phyloP scores from a whole-genome alignment of 768 basidiomycete genomes.

The Lactarius vividus region DNA sequence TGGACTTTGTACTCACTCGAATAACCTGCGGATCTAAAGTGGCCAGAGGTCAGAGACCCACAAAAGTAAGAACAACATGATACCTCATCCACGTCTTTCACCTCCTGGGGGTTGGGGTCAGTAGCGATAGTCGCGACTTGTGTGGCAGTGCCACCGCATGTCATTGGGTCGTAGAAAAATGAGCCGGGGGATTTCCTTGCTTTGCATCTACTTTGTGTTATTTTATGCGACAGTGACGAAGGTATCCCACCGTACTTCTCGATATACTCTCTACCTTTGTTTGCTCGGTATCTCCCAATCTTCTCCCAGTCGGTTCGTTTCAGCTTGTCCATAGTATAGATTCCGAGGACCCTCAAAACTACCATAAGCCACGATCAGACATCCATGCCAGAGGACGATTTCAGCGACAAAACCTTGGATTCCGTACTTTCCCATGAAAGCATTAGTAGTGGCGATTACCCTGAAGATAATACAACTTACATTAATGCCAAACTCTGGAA shows the following conservation, averaged over 20 bases:
- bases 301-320: conserved; percentile 19
- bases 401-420: conserved; percentile 15
- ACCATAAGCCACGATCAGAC: not conserved
- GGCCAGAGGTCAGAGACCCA: not conserved
- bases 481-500: conserved; percentile 17
- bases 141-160: not conserved
- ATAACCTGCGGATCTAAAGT: conserved; percentile 9
- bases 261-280: not conserved
- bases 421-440: conserved; percentile 2
- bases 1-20: conserved; percentile 13
- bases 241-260: not conserved
- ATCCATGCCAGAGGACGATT: not conserved
- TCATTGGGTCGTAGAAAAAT: conserved; percentile 10
- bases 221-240: not conserved
- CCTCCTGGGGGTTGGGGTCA: not conserved
- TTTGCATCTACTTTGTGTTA: conserved; percentile 20
- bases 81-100: conserved; percentile 18
- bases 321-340: conserved; percentile 15
- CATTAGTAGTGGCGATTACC: not conserved
- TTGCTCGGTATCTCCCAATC: conserved; percentile 9
- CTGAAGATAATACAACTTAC: conserved; percentile 5
- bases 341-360: conserved; percentile 13
- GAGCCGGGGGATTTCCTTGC: not conserved
- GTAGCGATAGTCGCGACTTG: not conserved
- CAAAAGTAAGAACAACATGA: not conserved